phyloP scores from a whole-genome alignment of 768 basidiomycete species.

The Naematelia encephala region DNA sequence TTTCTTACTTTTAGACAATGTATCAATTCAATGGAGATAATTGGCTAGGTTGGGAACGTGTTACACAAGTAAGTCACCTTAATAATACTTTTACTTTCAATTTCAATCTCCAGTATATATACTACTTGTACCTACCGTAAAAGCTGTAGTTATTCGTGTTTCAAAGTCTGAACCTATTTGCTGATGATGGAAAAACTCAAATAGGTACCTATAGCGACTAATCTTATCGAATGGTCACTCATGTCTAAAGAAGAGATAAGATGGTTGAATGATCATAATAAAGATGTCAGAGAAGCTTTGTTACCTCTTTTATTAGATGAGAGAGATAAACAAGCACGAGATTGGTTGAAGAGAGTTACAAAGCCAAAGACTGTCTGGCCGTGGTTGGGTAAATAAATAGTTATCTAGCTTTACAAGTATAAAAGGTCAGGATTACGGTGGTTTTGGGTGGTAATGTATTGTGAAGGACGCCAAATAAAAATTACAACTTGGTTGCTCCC shows the following conservation, averaged over 20 bases:
- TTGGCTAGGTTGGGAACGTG: conserved; percentile 87
- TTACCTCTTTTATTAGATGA: conserved; percentile 34
- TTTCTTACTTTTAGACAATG: conserved; percentile 22
- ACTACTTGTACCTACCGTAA: background rate
- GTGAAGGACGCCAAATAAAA: too few relatives aligned
- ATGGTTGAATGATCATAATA: conserved; percentile 68
- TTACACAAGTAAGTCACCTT: conserved; percentile 59
- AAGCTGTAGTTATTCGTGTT: background rate
- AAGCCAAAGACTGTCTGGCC: conserved; percentile 40
- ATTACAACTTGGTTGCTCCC: too few relatives aligned
- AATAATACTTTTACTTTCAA: too few relatives aligned
- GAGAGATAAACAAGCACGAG: conserved; percentile 32
- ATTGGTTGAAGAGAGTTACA: conserved; percentile 41
- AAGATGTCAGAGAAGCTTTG: conserved; percentile 29
- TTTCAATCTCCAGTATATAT: too few relatives aligned
- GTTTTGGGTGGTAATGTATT: too few relatives aligned
- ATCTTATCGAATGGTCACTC: conserved; percentile 79
- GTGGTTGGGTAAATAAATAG: conserved; percentile 20
- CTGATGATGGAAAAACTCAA: too few relatives aligned
- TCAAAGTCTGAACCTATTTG: too few relatives aligned
- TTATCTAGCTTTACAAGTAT: too few relatives aligned
- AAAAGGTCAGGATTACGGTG: too few relatives aligned
- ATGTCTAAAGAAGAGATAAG: conserved; percentile 77
- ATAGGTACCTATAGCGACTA: conserved; percentile 87
- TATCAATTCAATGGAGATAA: conserved; percentile 53